Evolutionary conservation across 805 yeast species (phyloP).

Genomic region (Metschnikowia similis): DNA sequence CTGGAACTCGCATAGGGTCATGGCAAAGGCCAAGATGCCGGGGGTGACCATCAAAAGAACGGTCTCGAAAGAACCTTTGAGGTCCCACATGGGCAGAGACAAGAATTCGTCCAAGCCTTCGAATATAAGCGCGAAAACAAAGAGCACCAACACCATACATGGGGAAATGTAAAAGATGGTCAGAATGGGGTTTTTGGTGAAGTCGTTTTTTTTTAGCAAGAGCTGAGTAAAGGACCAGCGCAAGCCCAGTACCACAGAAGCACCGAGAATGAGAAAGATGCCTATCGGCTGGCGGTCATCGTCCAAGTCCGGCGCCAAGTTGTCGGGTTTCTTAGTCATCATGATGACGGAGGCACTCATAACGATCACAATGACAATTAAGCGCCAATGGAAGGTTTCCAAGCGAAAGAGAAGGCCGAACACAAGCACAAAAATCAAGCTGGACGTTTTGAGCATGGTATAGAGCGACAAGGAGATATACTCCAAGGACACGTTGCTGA

Average conservation of each 20-base stretch:
- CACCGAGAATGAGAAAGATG: constrained; percentile 65
- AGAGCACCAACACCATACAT: constrained; percentile 63
- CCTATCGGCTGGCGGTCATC: constrained; percentile 45
- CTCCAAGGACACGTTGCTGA: constrained; percentile 79
- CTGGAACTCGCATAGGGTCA: constrained; percentile 86
- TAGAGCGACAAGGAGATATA: constrained; percentile 78
- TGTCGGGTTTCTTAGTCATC: constrained; percentile 61
- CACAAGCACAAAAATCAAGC: constrained; percentile 80
- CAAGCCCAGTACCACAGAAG: constrained; percentile 81
- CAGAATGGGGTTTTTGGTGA: constrained; percentile 70
- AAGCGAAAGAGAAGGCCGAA: constrained; percentile 81
- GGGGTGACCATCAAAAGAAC: constrained; percentile 65
- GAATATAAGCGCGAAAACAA: constrained; percentile 56
- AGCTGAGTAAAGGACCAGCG: constrained; percentile 95
- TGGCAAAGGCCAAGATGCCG: constrained; percentile 79
- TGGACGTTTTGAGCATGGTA: constrained; percentile 89
- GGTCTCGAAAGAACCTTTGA: constrained; percentile 55
- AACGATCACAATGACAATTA: constrained; percentile 63
- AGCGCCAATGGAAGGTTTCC: constrained; percentile 67
- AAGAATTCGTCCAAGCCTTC: constrained; percentile 64
- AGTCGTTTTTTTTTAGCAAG: constrained; percentile 55
- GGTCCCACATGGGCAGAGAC: constrained; percentile 57
- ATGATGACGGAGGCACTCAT: constrained; percentile 83
- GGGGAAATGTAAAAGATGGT: constrained; percentile 86
- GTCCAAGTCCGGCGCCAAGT: constrained; percentile 15